Base-by-base conservation (phyloP, 176 grass and related monocot species). In the Poa pratensis region DNA sequence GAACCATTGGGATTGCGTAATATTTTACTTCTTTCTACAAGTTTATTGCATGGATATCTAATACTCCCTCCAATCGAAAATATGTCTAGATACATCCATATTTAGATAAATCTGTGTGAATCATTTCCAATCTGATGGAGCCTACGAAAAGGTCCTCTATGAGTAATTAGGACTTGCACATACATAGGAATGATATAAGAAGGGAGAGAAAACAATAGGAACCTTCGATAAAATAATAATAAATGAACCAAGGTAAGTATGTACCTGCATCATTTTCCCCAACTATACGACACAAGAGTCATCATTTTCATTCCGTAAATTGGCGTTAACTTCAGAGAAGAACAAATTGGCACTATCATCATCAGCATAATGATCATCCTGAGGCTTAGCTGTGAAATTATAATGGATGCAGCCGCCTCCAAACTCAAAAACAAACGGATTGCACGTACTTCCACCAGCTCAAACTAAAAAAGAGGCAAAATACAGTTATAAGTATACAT, bases 381-480 rank as follows among this genome's bases (percentile, higher is more conserved):
- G 19, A 37, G 18, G 5, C 69, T 75, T 83, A 17, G 81, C 82
- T 23, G 55, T 84, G 82, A 84, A 65, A 28, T 76, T 84, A 19
- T 76, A 76, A 65, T 84, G 71, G 17, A 24, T 64, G 1, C 43
- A 34, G 22, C 27, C 57, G 8, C 20, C 58, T 35, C 72, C 82
- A 76, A 84, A 84, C 82, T 76, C 43, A 5, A 40, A 84, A 84
- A 84, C 5, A 76, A 22, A 16, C 43, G 35, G 46, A 39, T 66
- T n/a, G 52, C 82, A 40, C n/a, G 63, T 67, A 67, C 50, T 46
- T 55, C 18, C 17, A 77, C 74, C 7, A 77, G 51, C 11, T 77
- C 18, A 37, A 34, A 35, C 50, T 76, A 50, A n/a, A 76, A 70
- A 5, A 77, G 10, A 14, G 24, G 0, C 28, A 51, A 48, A 9